Conservation (phyloP, 805 yeast species). For the Alloascoidea hylecoeti region DNA sequence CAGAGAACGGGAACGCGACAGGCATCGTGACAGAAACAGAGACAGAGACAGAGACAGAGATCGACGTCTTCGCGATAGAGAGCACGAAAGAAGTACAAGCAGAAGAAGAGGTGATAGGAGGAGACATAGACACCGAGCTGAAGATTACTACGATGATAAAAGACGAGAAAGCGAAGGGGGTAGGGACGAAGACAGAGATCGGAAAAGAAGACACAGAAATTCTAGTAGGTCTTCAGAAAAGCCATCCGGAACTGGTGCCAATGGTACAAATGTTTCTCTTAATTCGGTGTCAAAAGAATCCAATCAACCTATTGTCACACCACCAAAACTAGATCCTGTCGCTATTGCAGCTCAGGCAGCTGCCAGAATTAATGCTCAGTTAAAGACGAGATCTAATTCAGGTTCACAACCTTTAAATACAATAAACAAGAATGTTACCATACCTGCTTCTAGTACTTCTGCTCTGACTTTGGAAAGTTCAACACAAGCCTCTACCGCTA, state of each 20-base stretch:
- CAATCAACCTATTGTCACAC: not conserved
- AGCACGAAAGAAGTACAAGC: not conserved
- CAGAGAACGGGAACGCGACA: constrained; percentile 7
- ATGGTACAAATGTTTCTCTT: too few species aligned
- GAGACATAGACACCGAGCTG: constrained; percentile 2
- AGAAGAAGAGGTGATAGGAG: not conserved
- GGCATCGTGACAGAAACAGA: constrained; percentile 8
- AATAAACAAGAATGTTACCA: constrained; percentile 1
- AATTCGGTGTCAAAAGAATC: not conserved
- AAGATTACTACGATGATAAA: constrained; percentile 1
- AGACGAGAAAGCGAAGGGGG: constrained; percentile 2
- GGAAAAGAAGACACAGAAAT: constrained; percentile 4
- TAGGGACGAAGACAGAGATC: constrained; percentile 1
- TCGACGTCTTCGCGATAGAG: constrained; percentile 4
- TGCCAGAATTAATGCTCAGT: constrained; percentile 17
- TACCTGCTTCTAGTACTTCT: not conserved
- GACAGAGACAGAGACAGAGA: not conserved
- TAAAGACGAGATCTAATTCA: constrained; percentile 7
- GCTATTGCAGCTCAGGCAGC: constrained; percentile 18
- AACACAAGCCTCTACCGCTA: constrained; percentile 2
- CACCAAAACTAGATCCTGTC: constrained; percentile 12
- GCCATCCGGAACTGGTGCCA: too few species aligned
- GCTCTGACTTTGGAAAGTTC: constrained; percentile 2
- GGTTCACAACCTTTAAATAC: constrained; percentile 3
- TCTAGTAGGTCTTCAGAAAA: too few species aligned